Percentiles rank a stretch among this genome's conserved stretches.
Evolutionary conservation across 441 rosid genomes (phyloP).

Genomic region (Jatropha podagrica): DNA sequence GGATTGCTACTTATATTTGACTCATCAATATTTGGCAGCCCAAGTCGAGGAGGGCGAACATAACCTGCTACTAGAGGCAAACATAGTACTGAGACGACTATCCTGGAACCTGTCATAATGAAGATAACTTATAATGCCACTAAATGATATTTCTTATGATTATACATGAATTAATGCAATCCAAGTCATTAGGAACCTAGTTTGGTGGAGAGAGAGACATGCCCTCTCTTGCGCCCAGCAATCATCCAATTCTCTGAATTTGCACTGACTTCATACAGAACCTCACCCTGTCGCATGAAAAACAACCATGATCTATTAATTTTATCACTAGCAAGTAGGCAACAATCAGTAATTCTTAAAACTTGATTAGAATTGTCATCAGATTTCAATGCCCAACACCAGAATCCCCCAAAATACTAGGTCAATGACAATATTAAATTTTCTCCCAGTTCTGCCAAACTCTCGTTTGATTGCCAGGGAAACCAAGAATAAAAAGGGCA

Average conservation of each 20-base stretch:
- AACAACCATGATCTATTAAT: neutral
- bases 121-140: neutral
- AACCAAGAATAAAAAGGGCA: too few species aligned
- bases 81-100: conserved; percentile 74
- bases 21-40: conserved; percentile 63
- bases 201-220: conserved; percentile 61
- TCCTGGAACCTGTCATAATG: conserved; percentile 72
- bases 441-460: neutral
- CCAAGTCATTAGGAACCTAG: conserved; percentile 50
- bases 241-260: conserved; percentile 91
- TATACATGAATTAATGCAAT: conserved; percentile 1
- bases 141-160: conserved; percentile 6
- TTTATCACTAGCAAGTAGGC: neutral
- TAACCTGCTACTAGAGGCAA: conserved; percentile 90
- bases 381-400: neutral
- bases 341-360: neutral
- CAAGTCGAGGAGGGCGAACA: conserved; percentile 84
- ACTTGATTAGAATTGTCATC: neutral
- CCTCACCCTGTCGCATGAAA: conserved; percentile 57
- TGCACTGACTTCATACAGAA: conserved; percentile 83
- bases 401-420: neutral
- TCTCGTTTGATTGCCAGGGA: neutral
- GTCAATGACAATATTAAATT: neutral
- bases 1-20: conserved; percentile 85
- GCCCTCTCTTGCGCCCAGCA: conserved; percentile 96